A percentile compares a stretch with the other conserved stretches of the same genome.
phyloP scores from a whole-genome alignment of 768 basidiomycete species.

The Suillus cothurnatus region DNA sequence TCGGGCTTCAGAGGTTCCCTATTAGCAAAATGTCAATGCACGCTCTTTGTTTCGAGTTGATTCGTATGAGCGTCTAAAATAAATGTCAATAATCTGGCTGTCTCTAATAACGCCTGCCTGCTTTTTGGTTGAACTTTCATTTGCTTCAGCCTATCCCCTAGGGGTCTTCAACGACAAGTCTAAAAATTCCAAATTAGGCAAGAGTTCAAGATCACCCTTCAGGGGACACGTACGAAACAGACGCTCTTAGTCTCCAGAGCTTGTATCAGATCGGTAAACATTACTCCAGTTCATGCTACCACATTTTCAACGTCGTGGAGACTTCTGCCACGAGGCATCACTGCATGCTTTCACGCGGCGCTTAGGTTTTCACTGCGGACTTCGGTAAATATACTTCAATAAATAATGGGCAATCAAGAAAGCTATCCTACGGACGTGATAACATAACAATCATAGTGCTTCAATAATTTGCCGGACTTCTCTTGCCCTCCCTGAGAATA shows the following conservation, averaged over 20 bases:
- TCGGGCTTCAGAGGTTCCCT: not conserved
- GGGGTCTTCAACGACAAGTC: not conserved
- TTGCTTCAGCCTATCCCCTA: not conserved
- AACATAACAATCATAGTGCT: slow-evolving; percentile 19
- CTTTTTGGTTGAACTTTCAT: not conserved
- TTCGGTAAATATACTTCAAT: not conserved
- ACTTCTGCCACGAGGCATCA: not conserved
- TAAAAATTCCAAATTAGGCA: not conserved
- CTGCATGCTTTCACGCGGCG: not conserved
- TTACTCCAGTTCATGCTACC: not conserved
- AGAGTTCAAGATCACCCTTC: not conserved
- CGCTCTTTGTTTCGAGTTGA: not conserved
- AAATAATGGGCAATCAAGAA: not conserved
- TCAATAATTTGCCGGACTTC: slow-evolving; percentile 41
- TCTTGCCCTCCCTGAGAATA: slow-evolving; percentile 48
- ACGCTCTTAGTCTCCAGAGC: not conserved
- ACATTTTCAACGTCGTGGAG: not conserved
- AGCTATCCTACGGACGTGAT: not conserved
- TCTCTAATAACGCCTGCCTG: not conserved
- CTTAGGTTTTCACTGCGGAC: not conserved
- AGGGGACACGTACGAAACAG: not conserved
- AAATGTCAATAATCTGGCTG: not conserved
- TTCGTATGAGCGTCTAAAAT: not conserved
- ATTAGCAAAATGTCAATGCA: not conserved
- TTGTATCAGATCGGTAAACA: not conserved